Base-by-base conservation (phyloP, 2,329 filamentous ascomycete species). In the Cladosporium sp. region DNA sequence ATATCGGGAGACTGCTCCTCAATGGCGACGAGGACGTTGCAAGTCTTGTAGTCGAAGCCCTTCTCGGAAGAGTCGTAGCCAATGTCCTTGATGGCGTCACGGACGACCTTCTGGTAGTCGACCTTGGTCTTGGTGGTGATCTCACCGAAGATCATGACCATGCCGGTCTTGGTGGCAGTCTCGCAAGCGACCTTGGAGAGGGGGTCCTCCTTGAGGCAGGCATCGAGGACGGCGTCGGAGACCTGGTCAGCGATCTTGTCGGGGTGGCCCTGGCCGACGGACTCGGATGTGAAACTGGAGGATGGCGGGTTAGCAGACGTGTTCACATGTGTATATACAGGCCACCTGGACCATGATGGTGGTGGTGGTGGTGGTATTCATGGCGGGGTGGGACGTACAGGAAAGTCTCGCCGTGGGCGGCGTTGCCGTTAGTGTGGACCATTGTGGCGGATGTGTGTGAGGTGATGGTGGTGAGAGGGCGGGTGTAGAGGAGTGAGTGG, bases 11-110 rank as follows among this genome's bases (percentile, higher is more conserved):
- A 98, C 85, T 99, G 95, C 85, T 99, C 89, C 89, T 99, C 95
- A 81, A 99, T 97, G 83, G 94, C 95, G 76, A 98, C 93, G 75
- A 98, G 89, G 78, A 99, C 88, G 86, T 97, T 98, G 86, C 91
- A 94, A 74, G 95, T 99, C 90, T 98, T 98, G 92, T 97, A 97
- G 86, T 99, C 95, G 83, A 99, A 99, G 70, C 95, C 95, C 89
- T 99, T 99, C 76, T 87, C 86, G 65, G 95, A 98, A 82, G 91
- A 88, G 84, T 99, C 95, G 84, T 98, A 99, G 76, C 95, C 95
- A 78, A 99, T 99, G 79, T 96, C 94, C 88, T 97, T 94, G 88
- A 99, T 93, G 79, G 93, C 88, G 71, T 89, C 83, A 81, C 95
- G 94, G 81, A 99, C 92, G 76, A 97, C 86, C 86, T 93, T 96